Conservation (phyloP, 2,329 filamentous ascomycete species). For the Trichoderma simmonsii region DNA sequence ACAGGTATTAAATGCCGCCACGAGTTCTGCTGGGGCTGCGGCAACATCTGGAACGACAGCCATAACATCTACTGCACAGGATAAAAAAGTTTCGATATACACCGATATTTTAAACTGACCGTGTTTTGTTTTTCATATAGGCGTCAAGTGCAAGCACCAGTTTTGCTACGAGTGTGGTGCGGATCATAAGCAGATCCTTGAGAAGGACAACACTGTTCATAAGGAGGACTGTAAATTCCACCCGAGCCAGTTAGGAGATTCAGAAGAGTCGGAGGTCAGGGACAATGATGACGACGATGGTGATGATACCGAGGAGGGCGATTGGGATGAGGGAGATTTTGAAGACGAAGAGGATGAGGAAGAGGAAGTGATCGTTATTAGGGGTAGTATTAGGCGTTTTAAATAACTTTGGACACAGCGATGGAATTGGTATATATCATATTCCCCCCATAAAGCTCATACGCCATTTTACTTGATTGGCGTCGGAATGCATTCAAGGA, state of each 20-base stretch:
- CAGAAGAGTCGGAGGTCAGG: background rate
- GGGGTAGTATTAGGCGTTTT: background rate
- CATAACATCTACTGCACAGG: constrained; percentile 27
- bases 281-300: background rate
- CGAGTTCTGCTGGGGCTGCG: constrained; percentile 38
- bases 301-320: background rate
- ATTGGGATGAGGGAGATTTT: background rate
- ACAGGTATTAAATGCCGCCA: constrained; percentile 35
- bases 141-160: constrained; percentile 29
- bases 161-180: constrained; percentile 39
- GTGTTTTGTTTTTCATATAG: constrained; percentile 19
- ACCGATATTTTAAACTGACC: constrained; percentile 6
- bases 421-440: background rate
- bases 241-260: constrained; percentile 4
- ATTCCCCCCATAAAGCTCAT: background rate
- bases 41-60: constrained; percentile 21
- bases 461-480: background rate
- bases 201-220: constrained; percentile 34
- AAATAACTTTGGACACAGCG: background rate
- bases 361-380: background rate
- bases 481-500: background rate
- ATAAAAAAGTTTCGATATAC: background rate
- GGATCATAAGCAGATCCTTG: constrained; percentile 31
- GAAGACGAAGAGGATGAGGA: background rate
- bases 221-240: constrained; percentile 31